Evolutionary conservation across 192 early-diverging fungal species (phyloP).

Genomic region (Backusella parvicylindrica): DNA sequence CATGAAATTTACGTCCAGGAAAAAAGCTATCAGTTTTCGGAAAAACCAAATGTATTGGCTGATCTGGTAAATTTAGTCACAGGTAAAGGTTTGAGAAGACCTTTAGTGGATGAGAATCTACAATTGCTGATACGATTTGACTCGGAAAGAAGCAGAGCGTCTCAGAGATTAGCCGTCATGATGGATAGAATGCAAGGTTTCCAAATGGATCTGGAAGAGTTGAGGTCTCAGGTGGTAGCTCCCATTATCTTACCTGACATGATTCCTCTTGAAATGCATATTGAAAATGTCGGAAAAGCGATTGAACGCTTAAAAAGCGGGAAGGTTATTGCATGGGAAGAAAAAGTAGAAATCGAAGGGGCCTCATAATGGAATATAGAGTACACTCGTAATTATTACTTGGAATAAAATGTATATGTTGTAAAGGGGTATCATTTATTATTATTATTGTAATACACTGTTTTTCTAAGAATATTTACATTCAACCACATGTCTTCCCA

Average conservation of each 20-base stretch:
- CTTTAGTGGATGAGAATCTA: constrained; percentile 39
- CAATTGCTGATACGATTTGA: constrained; percentile 35
- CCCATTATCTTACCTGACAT: constrained; percentile 32
- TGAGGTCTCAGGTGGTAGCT: constrained; percentile 38
- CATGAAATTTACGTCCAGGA: constrained; percentile 46
- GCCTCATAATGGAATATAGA: background rate
- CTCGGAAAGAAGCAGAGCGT: constrained; percentile 36
- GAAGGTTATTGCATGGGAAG: constrained; percentile 27
- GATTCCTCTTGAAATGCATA: constrained; percentile 37
- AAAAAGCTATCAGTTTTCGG: constrained; percentile 28
- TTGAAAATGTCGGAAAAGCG: constrained; percentile 38
- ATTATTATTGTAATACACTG: background rate
- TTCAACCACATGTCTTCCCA: background rate
- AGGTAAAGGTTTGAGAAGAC: constrained; percentile 28
- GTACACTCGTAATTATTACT: background rate
- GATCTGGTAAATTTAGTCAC: constrained; percentile 32
- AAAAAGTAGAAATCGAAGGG: background rate
- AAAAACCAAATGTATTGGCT: constrained; percentile 26
- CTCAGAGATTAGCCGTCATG: constrained; percentile 35
- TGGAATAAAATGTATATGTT: background rate
- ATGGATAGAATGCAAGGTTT: constrained; percentile 45
- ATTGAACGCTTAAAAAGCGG: constrained; percentile 34
- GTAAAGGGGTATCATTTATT: background rate
- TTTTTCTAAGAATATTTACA: background rate
- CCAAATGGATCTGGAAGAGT: constrained; percentile 49